A percentile compares a stretch with the other conserved stretches of the same genome.
These are phyloP conservation scores for Mariannaea elegans DNA, from an alignment of 2,329 filamentous ascomycete genomes.

Conservation along the genomic window DNA sequence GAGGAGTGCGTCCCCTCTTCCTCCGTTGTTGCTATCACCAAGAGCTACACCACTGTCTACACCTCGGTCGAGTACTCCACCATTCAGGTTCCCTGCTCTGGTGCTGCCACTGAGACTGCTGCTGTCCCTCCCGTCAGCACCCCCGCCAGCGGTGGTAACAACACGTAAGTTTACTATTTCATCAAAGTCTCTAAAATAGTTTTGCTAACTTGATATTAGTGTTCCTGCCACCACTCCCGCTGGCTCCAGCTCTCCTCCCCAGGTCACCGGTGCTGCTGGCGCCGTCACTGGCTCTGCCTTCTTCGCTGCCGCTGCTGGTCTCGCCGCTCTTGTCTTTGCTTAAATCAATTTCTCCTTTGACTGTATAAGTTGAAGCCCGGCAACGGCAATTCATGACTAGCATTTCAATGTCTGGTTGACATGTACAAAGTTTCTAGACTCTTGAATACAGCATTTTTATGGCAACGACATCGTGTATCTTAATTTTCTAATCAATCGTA, in stretches of 20 bases:
- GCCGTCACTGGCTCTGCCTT: constrained; percentile 62
- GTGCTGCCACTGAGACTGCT: constrained; percentile 28
- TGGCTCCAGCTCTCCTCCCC: constrained; percentile 44
- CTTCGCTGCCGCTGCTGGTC: constrained; percentile 64
- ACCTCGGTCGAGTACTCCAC: constrained; percentile 63
- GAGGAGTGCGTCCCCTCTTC: constrained; percentile 36
- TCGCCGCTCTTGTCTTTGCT: constrained; percentile 62
- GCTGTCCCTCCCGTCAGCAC: constrained; percentile 41
- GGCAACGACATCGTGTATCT: constrained; percentile 45
- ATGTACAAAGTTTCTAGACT: constrained; percentile 51
- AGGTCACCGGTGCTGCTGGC: constrained; percentile 61
- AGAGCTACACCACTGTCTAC: constrained; percentile 64
- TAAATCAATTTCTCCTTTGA: constrained; percentile 54
- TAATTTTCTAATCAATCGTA: constrained; percentile 63
- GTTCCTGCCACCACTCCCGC: constrained; percentile 35
- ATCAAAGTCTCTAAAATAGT: too few species aligned
- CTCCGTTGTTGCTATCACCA: constrained; percentile 63
- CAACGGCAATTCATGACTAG: constrained; percentile 51
- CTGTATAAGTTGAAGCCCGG: constrained; percentile 50
- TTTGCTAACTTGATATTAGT: constrained; percentile 27
- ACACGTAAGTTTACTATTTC: constrained; percentile 42
- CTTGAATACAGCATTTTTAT: constrained; percentile 45
- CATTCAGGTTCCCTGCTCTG: constrained; percentile 38
- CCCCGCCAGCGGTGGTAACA: constrained; percentile 41
- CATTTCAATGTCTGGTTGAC: constrained; percentile 44